Base-by-base conservation (phyloP, 257 asterid genomes). In the Rhazya stricta region DNA sequence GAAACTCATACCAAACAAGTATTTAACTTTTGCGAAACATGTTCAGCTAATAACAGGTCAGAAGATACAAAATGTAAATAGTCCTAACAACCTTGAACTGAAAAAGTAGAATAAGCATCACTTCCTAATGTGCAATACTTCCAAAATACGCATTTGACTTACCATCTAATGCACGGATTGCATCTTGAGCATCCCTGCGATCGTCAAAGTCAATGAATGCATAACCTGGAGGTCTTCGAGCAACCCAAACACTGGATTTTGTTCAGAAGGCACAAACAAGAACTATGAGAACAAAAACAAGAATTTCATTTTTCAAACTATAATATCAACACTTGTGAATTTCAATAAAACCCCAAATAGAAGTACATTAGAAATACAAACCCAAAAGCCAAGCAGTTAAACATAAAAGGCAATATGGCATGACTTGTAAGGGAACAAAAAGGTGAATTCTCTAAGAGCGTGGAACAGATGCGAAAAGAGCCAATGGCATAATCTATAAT, bases 161-260 rank as follows among this genome's bases (percentile, higher is more conserved):
- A 87, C 94, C 91, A 87, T 89, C 91, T 62, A 89, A 67, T 23
- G 71, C 84, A 12, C 77, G 83, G 56, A 89, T 81, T 11, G 94
- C 90, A 85, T 85, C 90, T 41, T 73, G 77, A 8, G 91, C 94
- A 83, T 85, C 90, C 77, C 89, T 79, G 27, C 79, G 83, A 75
- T 87, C 90, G 77, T 84, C 87, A 75, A 87, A 87, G 82, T 85
- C 91, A 48, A 89, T 43, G 71, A 89, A 89, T 27, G 94, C 94
- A 84, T 87, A 89, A 67, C 94, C 94, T 12, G 90, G 94, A 5
- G 91, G 90, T 60, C 91, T 81, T 75, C 91, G 80, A n/a, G 91
- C 91, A 60, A 89, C 94, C 94, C 94, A 89, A 19, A 87, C 94
- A 68, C 91, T 89, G 83, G 68, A 69, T 18, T 32, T 21, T 41